phyloP scores from a whole-genome alignment of 495 filamentous ascomycete species.

The Glutinoglossum americanum region DNA sequence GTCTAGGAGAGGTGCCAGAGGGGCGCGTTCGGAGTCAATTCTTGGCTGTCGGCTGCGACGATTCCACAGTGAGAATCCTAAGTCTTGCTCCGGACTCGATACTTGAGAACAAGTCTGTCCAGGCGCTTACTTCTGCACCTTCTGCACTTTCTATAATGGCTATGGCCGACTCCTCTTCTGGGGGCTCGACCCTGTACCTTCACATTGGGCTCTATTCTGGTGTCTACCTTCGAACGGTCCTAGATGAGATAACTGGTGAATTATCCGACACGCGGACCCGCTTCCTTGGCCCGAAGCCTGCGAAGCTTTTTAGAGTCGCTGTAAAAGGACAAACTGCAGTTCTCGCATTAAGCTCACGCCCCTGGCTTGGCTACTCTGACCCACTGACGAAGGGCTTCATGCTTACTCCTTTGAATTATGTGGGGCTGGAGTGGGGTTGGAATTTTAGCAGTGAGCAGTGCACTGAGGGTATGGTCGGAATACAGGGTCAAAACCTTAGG shows the following conservation, averaged over 20 bases:
- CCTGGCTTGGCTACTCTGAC: constrained; percentile 85
- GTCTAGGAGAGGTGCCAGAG: constrained; percentile 81
- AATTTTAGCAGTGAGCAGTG: constrained; percentile 90
- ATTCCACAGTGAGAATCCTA: constrained; percentile 82
- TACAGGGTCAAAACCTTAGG: constrained; percentile 76
- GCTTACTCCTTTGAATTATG: constrained; percentile 77
- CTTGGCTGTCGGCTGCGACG: constrained; percentile 88
- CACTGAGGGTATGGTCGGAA: constrained; percentile 84
- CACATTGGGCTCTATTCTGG: constrained; percentile 93
- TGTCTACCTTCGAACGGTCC: constrained; percentile 78
- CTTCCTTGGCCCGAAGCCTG: constrained; percentile 75
- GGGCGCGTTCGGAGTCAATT: constrained; percentile 71
- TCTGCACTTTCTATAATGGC: constrained; percentile 81
- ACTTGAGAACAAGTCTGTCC: constrained; percentile 78
- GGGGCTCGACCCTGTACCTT: constrained; percentile 64
- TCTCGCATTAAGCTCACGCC: constrained; percentile 68
- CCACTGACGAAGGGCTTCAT: constrained; percentile 64
- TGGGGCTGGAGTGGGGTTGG: constrained; percentile 80
- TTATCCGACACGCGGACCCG: constrained; percentile 83
- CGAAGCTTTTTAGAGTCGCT: constrained; percentile 67
- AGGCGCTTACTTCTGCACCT: constrained; percentile 75
- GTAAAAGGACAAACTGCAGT: constrained; percentile 74
- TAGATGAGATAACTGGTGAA: constrained; percentile 89
- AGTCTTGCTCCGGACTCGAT: constrained; percentile 78
- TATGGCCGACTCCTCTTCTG: constrained; percentile 72